Percentiles rank a stretch among this genome's conserved stretches.
Conservation (phyloP, 2,329 filamentous ascomycete species). For the Geosmithia putterillii region DNA sequence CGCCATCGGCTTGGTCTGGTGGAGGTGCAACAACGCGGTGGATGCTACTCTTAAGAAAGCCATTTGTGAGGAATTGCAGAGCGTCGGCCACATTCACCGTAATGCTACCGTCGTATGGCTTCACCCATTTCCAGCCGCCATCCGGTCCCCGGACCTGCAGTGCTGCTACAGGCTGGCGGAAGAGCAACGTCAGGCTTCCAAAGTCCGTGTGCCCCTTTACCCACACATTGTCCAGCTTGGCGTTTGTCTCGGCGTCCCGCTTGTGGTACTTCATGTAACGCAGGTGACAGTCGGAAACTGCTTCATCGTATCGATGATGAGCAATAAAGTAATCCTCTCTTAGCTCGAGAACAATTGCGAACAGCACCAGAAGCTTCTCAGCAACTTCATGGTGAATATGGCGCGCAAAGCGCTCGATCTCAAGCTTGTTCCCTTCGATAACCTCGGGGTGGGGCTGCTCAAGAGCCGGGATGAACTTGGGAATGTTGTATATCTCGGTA, state of each 20-base stretch:
- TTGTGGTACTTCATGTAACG: constrained; percentile 48
- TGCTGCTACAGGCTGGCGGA: constrained; percentile 43
- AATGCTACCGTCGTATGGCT: constrained; percentile 33
- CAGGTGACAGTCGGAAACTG: constrained; percentile 38
- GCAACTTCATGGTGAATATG: constrained; percentile 20
- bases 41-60: constrained; percentile 30
- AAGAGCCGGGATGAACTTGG: constrained; percentile 22
- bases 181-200: constrained; percentile 42
- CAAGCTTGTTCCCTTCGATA: constrained; percentile 14
- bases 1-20: constrained; percentile 26
- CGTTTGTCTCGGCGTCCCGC: constrained; percentile 30
- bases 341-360: constrained; percentile 40
- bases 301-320: constrained; percentile 39
- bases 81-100: constrained; percentile 39
- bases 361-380: constrained; percentile 18
- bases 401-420: constrained; percentile 21
- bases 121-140: constrained; percentile 37
- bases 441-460: constrained; percentile 17
- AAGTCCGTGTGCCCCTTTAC: constrained; percentile 38
- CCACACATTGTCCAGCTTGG: constrained; percentile 19
- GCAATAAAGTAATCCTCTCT: constrained; percentile 41
- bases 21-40: constrained; percentile 30
- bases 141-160: constrained; percentile 34
- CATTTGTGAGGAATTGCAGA: constrained; percentile 32
- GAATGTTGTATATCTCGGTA: constrained; percentile 26